Percentiles rank a stretch among this genome's conserved stretches.
These are phyloP conservation scores for Colletotrichum endophyticum DNA, from an alignment of 2,329 filamentous ascomycete genomes.

Conservation along the genomic window DNA sequence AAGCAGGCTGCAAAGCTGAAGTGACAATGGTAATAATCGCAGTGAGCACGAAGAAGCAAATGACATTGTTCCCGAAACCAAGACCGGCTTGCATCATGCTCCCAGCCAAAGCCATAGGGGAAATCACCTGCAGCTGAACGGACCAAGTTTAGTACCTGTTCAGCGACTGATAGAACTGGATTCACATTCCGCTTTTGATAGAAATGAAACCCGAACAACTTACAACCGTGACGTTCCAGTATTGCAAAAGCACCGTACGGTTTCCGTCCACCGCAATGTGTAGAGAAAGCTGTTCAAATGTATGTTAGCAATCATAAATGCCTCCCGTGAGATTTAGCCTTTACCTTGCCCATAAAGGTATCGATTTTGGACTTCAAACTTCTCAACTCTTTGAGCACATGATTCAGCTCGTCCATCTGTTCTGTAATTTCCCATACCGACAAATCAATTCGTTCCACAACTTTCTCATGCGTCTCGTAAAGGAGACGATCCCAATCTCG, in stretches of 20 bases:
- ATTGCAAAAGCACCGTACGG: not conserved
- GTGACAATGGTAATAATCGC: not conserved
- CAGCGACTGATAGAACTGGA: no score
- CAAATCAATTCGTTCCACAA: no score
- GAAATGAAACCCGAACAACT: no score
- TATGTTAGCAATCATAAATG: no score
- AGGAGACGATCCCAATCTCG: no score
- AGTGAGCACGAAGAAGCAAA: not conserved
- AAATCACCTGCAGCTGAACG: not conserved
- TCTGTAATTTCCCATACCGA: no score
- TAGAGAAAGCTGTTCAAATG: not conserved
- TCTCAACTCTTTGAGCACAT: not conserved
- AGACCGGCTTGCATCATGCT: not conserved
- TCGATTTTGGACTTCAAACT: not conserved
- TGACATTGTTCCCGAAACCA: not conserved
- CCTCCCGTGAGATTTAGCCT: no score
- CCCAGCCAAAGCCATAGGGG: not conserved
- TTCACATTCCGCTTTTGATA: no score
- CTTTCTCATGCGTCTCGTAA: no score
- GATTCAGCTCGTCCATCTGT: no score
- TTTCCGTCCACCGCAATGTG: not conserved
- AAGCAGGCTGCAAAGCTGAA: not conserved
- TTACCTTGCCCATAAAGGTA: not conserved
- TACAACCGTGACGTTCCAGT: not conserved
- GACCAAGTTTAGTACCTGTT: no score